Conservation (phyloP, 2,329 filamentous ascomycete genomes). For the Colletotrichum musae region DNA sequence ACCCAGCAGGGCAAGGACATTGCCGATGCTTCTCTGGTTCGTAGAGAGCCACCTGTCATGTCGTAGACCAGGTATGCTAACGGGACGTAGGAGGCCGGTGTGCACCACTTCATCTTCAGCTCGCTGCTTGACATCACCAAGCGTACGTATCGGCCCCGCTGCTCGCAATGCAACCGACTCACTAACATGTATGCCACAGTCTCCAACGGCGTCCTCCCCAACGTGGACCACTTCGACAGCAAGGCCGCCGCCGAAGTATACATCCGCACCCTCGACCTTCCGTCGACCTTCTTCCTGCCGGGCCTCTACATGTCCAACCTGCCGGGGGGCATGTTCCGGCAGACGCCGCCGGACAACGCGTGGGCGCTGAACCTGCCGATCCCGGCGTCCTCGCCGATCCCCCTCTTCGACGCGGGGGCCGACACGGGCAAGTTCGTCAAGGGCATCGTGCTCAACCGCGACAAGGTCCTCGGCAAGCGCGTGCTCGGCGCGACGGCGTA, state of each 20-base stretch:
- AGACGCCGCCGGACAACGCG: slow-evolving; percentile 47
- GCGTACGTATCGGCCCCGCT: slow-evolving; percentile 46
- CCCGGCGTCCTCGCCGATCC: slow-evolving; percentile 49
- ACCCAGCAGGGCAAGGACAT: slow-evolving; percentile 63
- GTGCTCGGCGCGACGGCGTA: slow-evolving; percentile 56
- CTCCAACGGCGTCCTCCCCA: slow-evolving; percentile 55
- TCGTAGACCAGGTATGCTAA: slow-evolving; percentile 24
- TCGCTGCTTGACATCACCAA: slow-evolving; percentile 58
- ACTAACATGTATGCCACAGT: slow-evolving; percentile 46
- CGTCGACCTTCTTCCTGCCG: slow-evolving; percentile 66
- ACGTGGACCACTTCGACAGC: slow-evolving; percentile 68
- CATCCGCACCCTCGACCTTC: slow-evolving; percentile 61
- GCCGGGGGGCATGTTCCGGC: slow-evolving; percentile 47
- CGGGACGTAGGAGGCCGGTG: slow-evolving; percentile 49
- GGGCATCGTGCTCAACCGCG: slow-evolving; percentile 46
- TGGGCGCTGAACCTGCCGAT: slow-evolving; percentile 52
- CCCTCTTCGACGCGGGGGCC: slow-evolving; percentile 51
- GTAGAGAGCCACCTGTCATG: slow-evolving; percentile 45
- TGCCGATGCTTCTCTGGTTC: slow-evolving; percentile 62
- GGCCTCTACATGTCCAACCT: slow-evolving; percentile 70
- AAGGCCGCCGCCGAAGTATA: slow-evolving; percentile 71
- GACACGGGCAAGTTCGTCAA: slow-evolving; percentile 60
- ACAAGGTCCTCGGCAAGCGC: slow-evolving; percentile 48
- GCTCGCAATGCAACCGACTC: not conserved
- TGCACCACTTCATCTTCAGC: slow-evolving; percentile 62